Evolutionary conservation across 2,329 filamentous ascomycete species (phyloP).

Genomic region (Ascochyta fabae): DNA sequence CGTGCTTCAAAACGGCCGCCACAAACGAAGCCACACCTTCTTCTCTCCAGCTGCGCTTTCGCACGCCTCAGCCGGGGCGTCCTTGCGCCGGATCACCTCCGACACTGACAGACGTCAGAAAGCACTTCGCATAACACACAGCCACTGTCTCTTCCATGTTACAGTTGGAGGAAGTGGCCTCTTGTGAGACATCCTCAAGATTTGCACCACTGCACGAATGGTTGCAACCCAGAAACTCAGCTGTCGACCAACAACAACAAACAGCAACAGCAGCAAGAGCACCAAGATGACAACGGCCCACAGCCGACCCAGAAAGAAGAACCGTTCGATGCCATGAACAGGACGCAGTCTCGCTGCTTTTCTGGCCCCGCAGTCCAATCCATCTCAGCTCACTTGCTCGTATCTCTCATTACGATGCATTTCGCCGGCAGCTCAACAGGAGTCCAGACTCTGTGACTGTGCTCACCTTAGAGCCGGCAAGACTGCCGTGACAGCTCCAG

Average conservation of each 20-base stretch:
- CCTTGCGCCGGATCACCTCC: conserved; percentile 4
- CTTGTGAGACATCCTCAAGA: not conserved
- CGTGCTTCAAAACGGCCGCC: conserved; percentile 15
- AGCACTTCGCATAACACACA: conserved; percentile 8
- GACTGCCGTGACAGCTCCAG: not conserved
- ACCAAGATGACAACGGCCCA: not conserved
- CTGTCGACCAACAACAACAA: no score
- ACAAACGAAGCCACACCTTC: conserved; percentile 15
- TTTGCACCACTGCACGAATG: no score
- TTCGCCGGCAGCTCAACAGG: not conserved
- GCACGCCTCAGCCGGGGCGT: conserved; percentile 1
- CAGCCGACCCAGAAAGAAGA: not conserved
- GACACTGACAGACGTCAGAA: conserved; percentile 13
- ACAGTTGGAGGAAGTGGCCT: not conserved
- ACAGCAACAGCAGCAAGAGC: not conserved
- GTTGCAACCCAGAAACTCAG: no score
- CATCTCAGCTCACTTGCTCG: conserved; percentile 10
- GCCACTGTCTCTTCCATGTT: conserved; percentile 5
- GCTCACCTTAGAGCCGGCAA: not conserved
- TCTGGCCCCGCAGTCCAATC: not conserved
- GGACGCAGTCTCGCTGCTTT: conserved; percentile 1
- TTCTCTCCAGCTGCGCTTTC: conserved; percentile 10
- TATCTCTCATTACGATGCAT: conserved; percentile 7
- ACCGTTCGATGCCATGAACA: not conserved
- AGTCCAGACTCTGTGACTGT: conserved; percentile 4